Evolutionary conservation across 148 eudicot species (phyloP).

Genomic region (Rhododendron griersonianum): DNA sequence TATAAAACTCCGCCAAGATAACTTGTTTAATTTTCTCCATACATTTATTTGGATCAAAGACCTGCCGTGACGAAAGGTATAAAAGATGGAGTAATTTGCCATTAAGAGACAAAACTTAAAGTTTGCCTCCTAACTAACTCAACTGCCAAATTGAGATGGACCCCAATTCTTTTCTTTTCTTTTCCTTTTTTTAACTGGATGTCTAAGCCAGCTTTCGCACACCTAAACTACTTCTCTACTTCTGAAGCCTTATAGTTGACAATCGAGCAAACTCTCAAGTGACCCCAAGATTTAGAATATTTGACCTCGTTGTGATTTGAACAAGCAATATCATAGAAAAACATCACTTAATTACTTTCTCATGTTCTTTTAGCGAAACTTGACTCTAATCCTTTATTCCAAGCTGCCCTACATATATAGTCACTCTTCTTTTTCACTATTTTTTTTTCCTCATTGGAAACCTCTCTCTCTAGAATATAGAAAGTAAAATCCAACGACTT

Average conservation of each 20-base stretch:
- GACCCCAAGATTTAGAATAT: too few relatives aligned
- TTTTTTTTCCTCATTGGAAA: not conserved
- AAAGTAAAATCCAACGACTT: not conserved
- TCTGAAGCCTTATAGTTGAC: too few relatives aligned
- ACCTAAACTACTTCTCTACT: too few relatives aligned
- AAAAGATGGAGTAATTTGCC: too few relatives aligned
- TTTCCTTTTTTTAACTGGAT: too few relatives aligned
- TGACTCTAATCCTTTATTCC: not conserved
- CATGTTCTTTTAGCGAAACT: too few relatives aligned
- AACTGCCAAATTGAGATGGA: constrained; percentile 2
- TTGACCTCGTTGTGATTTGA: too few relatives aligned
- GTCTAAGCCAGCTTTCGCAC: too few relatives aligned
- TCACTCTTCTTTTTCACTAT: not conserved
- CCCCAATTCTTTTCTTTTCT: not conserved
- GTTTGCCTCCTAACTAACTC: constrained; percentile 9
- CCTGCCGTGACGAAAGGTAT: not conserved
- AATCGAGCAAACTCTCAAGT: too few relatives aligned
- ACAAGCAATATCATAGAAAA: too few relatives aligned
- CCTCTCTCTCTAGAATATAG: not conserved
- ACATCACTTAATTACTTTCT: too few relatives aligned
- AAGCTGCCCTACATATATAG: not conserved
- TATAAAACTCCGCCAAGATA: not conserved
- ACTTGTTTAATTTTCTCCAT: not conserved
- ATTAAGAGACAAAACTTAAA: not conserved
- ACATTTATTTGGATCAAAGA: not conserved